These are phyloP conservation scores for Trichophyton rubrum DNA, from an alignment of 2,329 filamentous ascomycete species.

Conservation along the genomic window DNA sequence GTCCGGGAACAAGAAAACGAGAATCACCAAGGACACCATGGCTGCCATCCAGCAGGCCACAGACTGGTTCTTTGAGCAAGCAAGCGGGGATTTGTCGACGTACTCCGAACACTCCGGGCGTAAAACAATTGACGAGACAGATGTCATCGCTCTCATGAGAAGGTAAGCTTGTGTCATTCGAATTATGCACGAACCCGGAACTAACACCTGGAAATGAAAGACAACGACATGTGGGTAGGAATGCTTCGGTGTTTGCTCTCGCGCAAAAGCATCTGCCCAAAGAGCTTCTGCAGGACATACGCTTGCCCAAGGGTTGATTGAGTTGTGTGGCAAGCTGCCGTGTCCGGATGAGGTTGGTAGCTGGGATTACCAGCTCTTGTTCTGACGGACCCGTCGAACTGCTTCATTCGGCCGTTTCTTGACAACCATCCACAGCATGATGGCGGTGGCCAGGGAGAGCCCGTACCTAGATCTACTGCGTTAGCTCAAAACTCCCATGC, in stretches of 20 bases:
- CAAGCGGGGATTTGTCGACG: slow-evolving; percentile 63
- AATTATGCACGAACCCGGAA: not conserved
- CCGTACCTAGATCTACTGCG: slow-evolving; percentile 56
- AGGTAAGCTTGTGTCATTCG: slow-evolving; percentile 45
- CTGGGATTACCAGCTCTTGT: slow-evolving; percentile 54
- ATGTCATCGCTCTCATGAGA: slow-evolving; percentile 69
- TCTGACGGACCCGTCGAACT: slow-evolving; percentile 61
- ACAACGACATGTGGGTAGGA: slow-evolving; percentile 61
- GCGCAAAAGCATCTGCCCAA: slow-evolving; percentile 70
- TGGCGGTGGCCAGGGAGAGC: slow-evolving; percentile 66
- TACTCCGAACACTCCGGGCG: slow-evolving; percentile 73
- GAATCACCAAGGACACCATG: slow-evolving; percentile 61
- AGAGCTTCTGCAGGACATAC: slow-evolving; percentile 70
- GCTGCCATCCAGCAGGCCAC: slow-evolving; percentile 65
- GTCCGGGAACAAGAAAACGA: slow-evolving; percentile 53
- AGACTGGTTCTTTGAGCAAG: slow-evolving; percentile 86
- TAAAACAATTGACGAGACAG: slow-evolving; percentile 74
- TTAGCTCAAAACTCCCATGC: not conserved
- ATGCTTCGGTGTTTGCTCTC: slow-evolving; percentile 70
- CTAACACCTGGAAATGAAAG: slow-evolving; percentile 32
- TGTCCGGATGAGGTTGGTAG: not conserved
- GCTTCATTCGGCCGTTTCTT: slow-evolving; percentile 70
- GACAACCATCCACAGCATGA: slow-evolving; percentile 95
- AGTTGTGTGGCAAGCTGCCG: slow-evolving; percentile 3
- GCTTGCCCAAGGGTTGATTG: slow-evolving; percentile 14